Conservation (phyloP, 306 rosid species). For the Prunus salicina region DNA sequence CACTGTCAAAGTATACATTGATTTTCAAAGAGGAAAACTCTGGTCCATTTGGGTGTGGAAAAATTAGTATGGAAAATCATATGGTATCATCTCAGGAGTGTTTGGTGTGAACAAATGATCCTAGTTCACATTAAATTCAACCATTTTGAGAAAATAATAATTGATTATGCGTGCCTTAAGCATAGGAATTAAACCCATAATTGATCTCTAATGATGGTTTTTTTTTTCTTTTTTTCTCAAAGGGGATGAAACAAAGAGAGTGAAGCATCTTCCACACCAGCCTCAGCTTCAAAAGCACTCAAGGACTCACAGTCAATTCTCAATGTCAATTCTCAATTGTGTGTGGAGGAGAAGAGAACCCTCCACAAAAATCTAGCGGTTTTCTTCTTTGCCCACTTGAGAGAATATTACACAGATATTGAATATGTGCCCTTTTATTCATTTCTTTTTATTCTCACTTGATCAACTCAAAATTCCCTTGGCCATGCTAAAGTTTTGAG, state of each 20-base stretch:
- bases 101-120: not conserved
- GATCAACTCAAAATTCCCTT: not conserved
- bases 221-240: no score
- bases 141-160: not conserved
- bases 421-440: not conserved
- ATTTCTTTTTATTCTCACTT: not conserved
- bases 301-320: not conserved
- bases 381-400: not conserved
- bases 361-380: not conserved
- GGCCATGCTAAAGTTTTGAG: not conserved
- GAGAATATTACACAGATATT: not conserved
- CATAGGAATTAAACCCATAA: no score
- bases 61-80: not conserved
- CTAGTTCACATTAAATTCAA: not conserved
- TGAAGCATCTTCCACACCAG: not conserved
- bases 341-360: not conserved
- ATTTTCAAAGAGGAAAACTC: not conserved
- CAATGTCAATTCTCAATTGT: not conserved
- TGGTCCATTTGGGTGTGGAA: not conserved
- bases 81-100: no score
- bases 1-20: not conserved
- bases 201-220: no score
- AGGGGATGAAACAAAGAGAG: not conserved
- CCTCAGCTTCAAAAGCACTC: slow-evolving; percentile 6
- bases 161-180: no score